phyloP scores from a whole-genome alignment of 2,329 filamentous ascomycete species.

The Nakataea oryzae region DNA sequence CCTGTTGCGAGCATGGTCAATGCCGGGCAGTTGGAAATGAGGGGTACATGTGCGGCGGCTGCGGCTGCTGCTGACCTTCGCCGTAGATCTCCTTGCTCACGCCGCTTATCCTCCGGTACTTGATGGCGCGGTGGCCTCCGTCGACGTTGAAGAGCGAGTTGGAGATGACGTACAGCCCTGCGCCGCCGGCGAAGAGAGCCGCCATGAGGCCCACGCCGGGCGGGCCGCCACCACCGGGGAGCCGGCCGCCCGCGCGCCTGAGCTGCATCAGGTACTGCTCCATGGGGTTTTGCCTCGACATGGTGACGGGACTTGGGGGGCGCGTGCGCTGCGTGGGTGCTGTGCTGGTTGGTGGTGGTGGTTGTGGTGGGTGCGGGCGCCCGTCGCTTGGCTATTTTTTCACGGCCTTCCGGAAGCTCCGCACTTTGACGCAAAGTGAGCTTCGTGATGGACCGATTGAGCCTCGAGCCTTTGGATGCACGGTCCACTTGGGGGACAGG shows the following conservation, averaged over 20 bases:
- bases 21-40: background rate
- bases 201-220: conserved; percentile 28
- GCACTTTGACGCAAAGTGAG: background rate
- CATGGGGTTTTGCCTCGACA: conserved; percentile 27
- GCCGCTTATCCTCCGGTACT: conserved; percentile 86
- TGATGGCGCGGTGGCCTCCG: conserved; percentile 97
- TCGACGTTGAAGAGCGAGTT: conserved; percentile 74
- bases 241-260: conserved; percentile 25
- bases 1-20: conserved; percentile 33
- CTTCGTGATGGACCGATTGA: background rate
- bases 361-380: background rate
- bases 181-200: conserved; percentile 32
- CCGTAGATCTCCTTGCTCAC: conserved; percentile 93
- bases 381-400: background rate
- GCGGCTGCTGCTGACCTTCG: conserved; percentile 58
- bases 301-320: conserved; percentile 11
- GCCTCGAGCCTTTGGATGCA: background rate
- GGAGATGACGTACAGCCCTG: conserved; percentile 40
- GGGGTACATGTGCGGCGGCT: background rate
- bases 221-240: background rate
- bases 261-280: conserved; percentile 41
- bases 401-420: background rate
- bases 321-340: background rate
- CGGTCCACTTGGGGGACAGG: background rate
- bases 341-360: background rate